A percentile compares a stretch with the other conserved stretches of the same genome.
Conservation (phyloP, 176 grass and related monocot genomes). For the Carex pumila region DNA sequence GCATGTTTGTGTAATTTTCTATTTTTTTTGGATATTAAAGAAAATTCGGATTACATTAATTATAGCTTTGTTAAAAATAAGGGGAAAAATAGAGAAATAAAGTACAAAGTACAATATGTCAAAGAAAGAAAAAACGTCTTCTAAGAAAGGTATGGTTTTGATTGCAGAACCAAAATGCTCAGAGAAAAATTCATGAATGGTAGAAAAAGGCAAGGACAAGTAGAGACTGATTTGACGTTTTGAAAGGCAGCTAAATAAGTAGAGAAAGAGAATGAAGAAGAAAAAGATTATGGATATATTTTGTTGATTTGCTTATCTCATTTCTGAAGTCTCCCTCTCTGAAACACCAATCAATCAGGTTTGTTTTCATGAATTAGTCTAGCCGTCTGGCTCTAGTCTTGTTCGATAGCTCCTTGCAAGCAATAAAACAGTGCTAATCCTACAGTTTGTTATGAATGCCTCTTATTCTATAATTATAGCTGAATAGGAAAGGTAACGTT, state of each 20-base stretch:
- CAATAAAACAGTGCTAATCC: neutral
- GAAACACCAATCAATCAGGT: neutral
- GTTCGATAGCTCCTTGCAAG: neutral
- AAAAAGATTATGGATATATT: neutral
- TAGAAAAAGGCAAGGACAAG: neutral
- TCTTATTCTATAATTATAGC: neutral
- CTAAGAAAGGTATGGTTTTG: neutral
- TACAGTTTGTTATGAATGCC: neutral
- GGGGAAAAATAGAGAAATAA: no score
- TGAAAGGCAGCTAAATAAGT: neutral
- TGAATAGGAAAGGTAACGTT: neutral
- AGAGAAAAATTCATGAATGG: neutral
- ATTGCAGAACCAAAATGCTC: neutral
- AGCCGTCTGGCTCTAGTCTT: neutral
- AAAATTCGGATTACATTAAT: no score
- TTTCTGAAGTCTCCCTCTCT: neutral
- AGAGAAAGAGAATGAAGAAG: neutral
- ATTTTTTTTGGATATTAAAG: no score
- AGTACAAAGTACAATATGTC: neutral
- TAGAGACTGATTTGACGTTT: neutral
- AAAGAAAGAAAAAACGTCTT: neutral
- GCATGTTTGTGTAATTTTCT: no score
- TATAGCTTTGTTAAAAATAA: no score
- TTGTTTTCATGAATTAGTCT: neutral
- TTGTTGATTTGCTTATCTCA: neutral